Evolutionary conservation across 73 alveolate genomes (phyloP).

Genomic region (Stentor roeselii): DNA sequence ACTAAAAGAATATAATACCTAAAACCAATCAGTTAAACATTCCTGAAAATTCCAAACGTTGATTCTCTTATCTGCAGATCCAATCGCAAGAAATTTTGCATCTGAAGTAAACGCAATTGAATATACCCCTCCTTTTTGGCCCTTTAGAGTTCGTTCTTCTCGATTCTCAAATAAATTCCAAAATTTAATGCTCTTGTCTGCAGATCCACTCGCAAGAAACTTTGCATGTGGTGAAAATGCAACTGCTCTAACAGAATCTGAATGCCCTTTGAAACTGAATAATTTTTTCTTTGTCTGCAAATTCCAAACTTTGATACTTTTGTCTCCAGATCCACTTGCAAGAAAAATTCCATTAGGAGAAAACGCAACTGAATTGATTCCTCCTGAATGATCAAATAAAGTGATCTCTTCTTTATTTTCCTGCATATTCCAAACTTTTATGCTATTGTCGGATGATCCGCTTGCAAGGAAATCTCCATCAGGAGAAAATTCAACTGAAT

Average conservation of each 20-base stretch:
- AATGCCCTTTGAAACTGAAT: not conserved
- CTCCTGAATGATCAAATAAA: not conserved
- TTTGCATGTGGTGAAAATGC: not conserved
- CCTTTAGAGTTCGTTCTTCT: not conserved
- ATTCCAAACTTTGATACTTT: not conserved
- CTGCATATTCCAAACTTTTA: not conserved
- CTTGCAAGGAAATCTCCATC: not conserved
- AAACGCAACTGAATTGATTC: not conserved
- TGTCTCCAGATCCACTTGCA: conserved; percentile 3
- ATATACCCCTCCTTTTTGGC: not conserved
- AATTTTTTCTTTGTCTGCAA: not conserved
- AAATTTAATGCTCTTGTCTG: not conserved
- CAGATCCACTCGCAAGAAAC: not conserved
- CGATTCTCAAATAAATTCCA: not conserved
- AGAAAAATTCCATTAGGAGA: not conserved
- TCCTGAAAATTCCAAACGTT: not conserved
- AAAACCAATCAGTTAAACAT: too few relatives aligned
- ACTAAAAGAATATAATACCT: too few relatives aligned
- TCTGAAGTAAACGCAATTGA: not conserved
- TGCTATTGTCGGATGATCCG: not conserved
- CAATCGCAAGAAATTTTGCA: not conserved
- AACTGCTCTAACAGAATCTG: not conserved
- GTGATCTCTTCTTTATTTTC: not conserved
- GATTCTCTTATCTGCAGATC: not conserved
- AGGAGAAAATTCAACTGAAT: not conserved